Base-by-base conservation (phyloP, 2,329 filamentous ascomycete species). In the Paecilomyces formosus region DNA sequence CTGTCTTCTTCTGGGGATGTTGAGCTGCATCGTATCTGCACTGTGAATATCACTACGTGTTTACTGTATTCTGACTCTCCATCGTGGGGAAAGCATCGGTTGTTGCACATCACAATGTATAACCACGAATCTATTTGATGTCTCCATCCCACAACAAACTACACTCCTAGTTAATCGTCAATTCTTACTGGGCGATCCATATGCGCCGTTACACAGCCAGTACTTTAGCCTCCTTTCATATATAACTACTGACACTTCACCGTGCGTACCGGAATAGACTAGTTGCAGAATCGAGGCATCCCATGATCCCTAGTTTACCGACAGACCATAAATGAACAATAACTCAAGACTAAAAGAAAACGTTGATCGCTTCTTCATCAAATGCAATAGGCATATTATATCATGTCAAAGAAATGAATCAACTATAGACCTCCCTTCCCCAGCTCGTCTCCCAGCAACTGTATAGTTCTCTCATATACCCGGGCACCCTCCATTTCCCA, bases 381-480 rank as follows among this genome's bases (percentile, higher is more conserved):
- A 45, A 45, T 21, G 3, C 35, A 45, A 45, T n/a, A n/a, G 6
- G 15, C 7, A 45, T 45, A 45, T 45, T 6, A 31, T 31, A 50
- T 50, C 7, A 3, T 26, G 24, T 26, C 13, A 28, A 15, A 52
- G 1, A 52, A 9, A 28, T 11, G 9, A 18, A 22, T 18, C 54
- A 55, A 55, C 33, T 63, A 64, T 49, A 68, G 65, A 53, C 66
- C 68, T n/a, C 66, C 67, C 28, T 62, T 64, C 24, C 83, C 86
- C 28, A 94, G 73, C 11, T 83, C 80, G 66, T 88, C 85, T 0
- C 88, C 90, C 13, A 96, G 74, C 68, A 89, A 82, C 45, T 90
- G 82, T 63, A 96, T 83, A 0, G 90, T 94, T 65, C 82, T 82
- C 71, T 94, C 89, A 74, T 94, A 96, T 1, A 95, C 86, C 62